Evolutionary conservation across 148 eudicot species (phyloP).

Genomic region (Amaranthus hypochondriacus): DNA sequence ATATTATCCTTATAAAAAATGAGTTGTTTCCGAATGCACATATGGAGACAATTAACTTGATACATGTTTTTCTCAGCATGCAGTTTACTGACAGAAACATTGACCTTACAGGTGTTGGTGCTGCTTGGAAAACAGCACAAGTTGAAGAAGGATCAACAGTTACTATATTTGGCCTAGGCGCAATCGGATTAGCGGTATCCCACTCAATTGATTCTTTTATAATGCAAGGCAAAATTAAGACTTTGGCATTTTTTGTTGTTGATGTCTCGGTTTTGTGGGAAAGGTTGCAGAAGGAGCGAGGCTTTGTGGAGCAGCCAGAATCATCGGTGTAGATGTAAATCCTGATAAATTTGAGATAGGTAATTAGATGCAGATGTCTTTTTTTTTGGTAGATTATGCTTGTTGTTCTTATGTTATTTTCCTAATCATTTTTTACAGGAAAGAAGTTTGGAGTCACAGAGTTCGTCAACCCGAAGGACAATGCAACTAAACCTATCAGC

Average conservation of each 20-base stretch:
- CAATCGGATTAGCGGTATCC: constrained; percentile 82
- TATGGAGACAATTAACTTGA: no score
- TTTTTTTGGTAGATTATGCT: neutral
- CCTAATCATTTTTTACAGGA: constrained; percentile 31
- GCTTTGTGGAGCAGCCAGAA: constrained; percentile 74
- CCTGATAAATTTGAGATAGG: constrained; percentile 61
- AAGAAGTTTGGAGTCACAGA: constrained; percentile 80
- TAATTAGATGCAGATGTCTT: constrained; percentile 7
- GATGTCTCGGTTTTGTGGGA: neutral
- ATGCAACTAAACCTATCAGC: constrained; percentile 48
- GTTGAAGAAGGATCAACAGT: constrained; percentile 83
- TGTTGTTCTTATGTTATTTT: neutral
- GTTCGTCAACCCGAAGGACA: constrained; percentile 50
- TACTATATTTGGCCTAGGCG: constrained; percentile 83
- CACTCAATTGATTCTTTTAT: neutral
- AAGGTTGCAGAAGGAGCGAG: constrained; percentile 97
- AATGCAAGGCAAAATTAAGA: neutral
- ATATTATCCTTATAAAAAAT: no score
- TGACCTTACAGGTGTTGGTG: constrained; percentile 66
- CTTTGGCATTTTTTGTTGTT: no score
- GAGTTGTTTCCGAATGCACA: no score
- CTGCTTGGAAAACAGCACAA: constrained; percentile 77
- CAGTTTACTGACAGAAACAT: constrained; percentile 1
- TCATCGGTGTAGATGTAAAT: constrained; percentile 90
- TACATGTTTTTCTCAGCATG: neutral